These are phyloP conservation scores for Hypoxylon fragiforme DNA, from an alignment of 495 filamentous ascomycete species.

Conservation along the genomic window DNA sequence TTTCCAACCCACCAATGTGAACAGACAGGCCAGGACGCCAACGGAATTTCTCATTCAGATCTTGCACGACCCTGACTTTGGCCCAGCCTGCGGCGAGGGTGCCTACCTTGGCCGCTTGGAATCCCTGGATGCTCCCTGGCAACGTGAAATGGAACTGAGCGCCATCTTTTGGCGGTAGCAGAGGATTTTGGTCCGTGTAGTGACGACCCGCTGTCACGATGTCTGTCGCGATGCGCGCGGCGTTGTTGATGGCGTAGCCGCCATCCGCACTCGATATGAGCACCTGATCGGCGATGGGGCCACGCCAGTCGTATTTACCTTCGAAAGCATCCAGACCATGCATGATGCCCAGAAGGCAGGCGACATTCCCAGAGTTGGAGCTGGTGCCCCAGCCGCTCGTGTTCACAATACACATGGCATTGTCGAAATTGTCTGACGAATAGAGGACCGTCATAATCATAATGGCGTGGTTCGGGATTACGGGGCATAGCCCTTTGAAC, in stretches of 20 bases:
- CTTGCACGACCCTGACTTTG: constrained; percentile 15
- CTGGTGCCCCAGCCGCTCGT: constrained; percentile 43
- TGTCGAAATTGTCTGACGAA: constrained; percentile 29
- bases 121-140: constrained; percentile 40
- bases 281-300: constrained; percentile 35
- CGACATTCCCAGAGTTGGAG: constrained; percentile 41
- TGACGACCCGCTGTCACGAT: constrained; percentile 31
- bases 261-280: constrained; percentile 41
- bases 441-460: constrained; percentile 42
- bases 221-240: constrained; percentile 34
- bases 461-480: constrained; percentile 39
- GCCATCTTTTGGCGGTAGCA: constrained; percentile 32
- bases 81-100: too few relatives aligned
- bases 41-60: too few relatives aligned
- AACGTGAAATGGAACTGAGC: constrained; percentile 41
- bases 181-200: constrained; percentile 10
- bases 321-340: constrained; percentile 35
- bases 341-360: constrained; percentile 39
- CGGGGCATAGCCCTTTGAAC: constrained; percentile 37
- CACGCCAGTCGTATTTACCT: constrained; percentile 34
- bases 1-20: not conserved
- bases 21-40: constrained; percentile 29
- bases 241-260: constrained; percentile 43
- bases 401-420: constrained; percentile 42
- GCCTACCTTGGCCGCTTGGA: too few relatives aligned